A percentile compares a stretch with the other conserved stretches of the same genome.
Conservation (phyloP, 129 eudicot species). For the Arctium lappa region DNA sequence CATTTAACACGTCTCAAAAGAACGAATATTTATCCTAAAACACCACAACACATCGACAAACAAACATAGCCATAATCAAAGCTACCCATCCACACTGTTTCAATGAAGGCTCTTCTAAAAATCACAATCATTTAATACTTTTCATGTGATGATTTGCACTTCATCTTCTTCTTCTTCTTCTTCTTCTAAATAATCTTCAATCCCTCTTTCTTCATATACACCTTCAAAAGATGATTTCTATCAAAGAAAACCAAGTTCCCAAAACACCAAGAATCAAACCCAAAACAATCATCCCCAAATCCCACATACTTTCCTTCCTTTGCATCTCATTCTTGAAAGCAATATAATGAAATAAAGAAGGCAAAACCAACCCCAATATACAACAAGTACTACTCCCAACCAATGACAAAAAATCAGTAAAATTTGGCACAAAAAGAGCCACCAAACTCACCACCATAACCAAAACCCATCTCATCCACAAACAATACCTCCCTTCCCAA, state of each 20-base stretch:
- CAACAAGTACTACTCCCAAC: constrained; percentile 70
- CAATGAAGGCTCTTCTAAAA: not conserved
- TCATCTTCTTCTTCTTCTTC: not conserved
- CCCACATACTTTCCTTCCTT: constrained; percentile 21
- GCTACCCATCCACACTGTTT: not conserved
- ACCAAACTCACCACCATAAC: constrained; percentile 51
- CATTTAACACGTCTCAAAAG: not conserved
- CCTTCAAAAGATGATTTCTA: constrained; percentile 34
- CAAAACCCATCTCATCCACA: constrained; percentile 61
- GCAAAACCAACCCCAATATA: constrained; percentile 54
- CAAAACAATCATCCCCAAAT: constrained; percentile 43
- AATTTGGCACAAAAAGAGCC: constrained; percentile 59
- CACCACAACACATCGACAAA: not conserved
- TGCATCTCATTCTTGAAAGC: constrained; percentile 44
- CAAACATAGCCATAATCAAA: too few relatives aligned
- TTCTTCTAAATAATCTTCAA: not conserved
- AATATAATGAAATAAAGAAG: constrained; percentile 53
- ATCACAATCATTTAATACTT: not conserved
- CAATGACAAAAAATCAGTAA: constrained; percentile 57
- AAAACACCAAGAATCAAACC: constrained; percentile 53
- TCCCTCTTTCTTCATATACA: not conserved
- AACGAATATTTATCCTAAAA: not conserved
- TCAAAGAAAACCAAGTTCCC: constrained; percentile 56
- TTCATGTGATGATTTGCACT: constrained; percentile 4
- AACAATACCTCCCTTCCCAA: constrained; percentile 53